phyloP scores from a whole-genome alignment of 140 eudicot species.

The Ambrosia hybrid region DNA sequence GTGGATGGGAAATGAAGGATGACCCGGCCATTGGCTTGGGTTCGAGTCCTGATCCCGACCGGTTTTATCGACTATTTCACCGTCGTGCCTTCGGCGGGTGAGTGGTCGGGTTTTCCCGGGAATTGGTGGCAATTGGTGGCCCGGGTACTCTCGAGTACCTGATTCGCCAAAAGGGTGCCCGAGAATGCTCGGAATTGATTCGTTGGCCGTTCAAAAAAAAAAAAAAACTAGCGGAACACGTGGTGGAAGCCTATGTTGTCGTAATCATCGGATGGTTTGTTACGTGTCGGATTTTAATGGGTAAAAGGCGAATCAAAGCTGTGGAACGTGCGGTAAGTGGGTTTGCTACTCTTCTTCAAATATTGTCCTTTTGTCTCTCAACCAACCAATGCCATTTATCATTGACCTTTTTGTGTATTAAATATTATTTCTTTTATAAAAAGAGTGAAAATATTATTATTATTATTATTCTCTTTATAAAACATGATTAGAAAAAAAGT shows the following conservation, averaged over 20 bases:
- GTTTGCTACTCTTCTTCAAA: conserved; percentile 1
- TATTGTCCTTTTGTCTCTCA: conserved; percentile 19
- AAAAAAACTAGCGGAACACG: conserved; percentile 36
- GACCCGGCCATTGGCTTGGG: too few relatives aligned
- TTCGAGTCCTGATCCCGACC: too few relatives aligned
- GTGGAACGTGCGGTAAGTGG: conserved; percentile 24
- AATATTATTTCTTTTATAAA: background rate
- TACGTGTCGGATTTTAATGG: conserved; percentile 31
- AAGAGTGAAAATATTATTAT: background rate
- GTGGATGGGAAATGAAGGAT: too few relatives aligned
- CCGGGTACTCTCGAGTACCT: too few relatives aligned
- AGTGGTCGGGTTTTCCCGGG: too few relatives aligned
- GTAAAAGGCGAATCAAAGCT: conserved; percentile 21
- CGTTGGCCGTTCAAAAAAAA: too few relatives aligned
- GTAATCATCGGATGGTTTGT: conserved; percentile 30
- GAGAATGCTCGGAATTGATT: too few relatives aligned
- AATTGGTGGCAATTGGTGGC: too few relatives aligned
- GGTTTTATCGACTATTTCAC: too few relatives aligned
- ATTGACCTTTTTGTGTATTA: background rate
- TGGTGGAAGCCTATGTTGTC: conserved; percentile 30
- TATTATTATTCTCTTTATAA: background rate
- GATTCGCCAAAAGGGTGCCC: too few relatives aligned
- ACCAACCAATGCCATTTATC: background rate
- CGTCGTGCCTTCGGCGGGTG: too few relatives aligned
- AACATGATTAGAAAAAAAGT: background rate